Base-by-base conservation (phyloP, 2,329 filamentous ascomycete genomes). In the Fusarium decemcellulare region DNA sequence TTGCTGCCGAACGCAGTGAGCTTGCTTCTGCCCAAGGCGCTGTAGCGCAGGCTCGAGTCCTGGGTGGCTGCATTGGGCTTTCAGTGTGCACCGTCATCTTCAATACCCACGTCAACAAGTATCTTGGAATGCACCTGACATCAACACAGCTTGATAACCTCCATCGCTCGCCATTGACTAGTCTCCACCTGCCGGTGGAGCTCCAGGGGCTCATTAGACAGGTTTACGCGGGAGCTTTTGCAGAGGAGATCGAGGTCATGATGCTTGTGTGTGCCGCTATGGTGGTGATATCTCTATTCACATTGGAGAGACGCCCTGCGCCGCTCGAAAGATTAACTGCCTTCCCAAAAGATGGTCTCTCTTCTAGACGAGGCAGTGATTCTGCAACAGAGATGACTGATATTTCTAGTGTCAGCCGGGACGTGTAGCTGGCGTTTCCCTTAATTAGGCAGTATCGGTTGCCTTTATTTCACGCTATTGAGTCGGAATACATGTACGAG, bases 51-150 rank as follows among this genome's bases (percentile, higher is more conserved):
- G 84, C 86, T 2, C 84, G 89, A 14, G 86, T 90, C 0, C 78
- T 91, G 3, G 89, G 89, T 1, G 88, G 89, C 4, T 86, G 86
- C 39, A 81, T 90, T 30, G 89, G 88, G 1, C 81, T 91, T 44
- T 85, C 88, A 0, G 76, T 86, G 27, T 88, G 88, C 67, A 89
- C 86, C n/a, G 84, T 89, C 14, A 81, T 91, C 11, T 86, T 89
- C 76, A 88, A 88, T 72, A 70, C 76, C 34, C 80, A 81, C 56
- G 79, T 83, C 43, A 79, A 82, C 46, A 67, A 70, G 30, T 74
- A 80, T 37, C 76, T 87, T 11, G 72, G 76, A 12, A 67, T 69
- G 29, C 68, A 76, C 32, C 72, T 86, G 58, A 79, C 78, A 11
- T 56, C 74, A 5, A 63, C 73, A 11, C 79, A 85, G 57, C 74